Evolutionary conservation across 1,284 basidiomycete genomes (phyloP).

Genomic region (Naganishia albida): DNA sequence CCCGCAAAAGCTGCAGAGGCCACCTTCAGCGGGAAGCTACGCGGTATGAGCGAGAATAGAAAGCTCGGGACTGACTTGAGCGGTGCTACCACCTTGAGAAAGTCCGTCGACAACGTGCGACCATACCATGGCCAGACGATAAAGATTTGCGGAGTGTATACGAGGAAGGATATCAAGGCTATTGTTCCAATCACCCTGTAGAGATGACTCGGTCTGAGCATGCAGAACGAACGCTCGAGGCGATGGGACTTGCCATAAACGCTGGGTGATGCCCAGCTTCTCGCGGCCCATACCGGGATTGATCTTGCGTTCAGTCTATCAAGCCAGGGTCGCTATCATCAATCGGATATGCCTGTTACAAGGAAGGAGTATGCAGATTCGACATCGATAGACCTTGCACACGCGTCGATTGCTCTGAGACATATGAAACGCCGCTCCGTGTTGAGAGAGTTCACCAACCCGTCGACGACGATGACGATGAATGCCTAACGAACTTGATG

Average conservation of each 20-base stretch:
- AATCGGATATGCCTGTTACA: too few species aligned
- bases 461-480: too few species aligned
- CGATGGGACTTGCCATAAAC: conserved; percentile 5
- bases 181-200: conserved; percentile 62
- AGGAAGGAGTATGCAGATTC: too few species aligned
- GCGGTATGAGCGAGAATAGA: conserved; percentile 1
- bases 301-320: too few species aligned
- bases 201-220: background rate
- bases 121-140: conserved; percentile 92
- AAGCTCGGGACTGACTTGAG: conserved; percentile 75
- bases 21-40: conserved; percentile 15
- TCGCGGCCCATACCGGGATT: too few species aligned
- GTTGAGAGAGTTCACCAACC: too few species aligned
- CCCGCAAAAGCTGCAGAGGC: conserved; percentile 64
- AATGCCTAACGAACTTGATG: too few species aligned
- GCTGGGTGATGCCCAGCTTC: conserved; percentile 12
- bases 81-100: conserved; percentile 71
- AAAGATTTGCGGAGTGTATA: conserved; percentile 83
- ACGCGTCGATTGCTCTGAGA: too few species aligned
- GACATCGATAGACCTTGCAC: too few species aligned
- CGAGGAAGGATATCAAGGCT: conserved; percentile 80
- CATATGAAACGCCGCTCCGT: too few species aligned
- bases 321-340: too few species aligned
- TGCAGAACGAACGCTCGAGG: too few species aligned
- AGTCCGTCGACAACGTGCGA: conserved; percentile 65